These are phyloP conservation scores for Fusarium piperis DNA, from an alignment of 2,329 filamentous ascomycete genomes.

Conservation along the genomic window DNA sequence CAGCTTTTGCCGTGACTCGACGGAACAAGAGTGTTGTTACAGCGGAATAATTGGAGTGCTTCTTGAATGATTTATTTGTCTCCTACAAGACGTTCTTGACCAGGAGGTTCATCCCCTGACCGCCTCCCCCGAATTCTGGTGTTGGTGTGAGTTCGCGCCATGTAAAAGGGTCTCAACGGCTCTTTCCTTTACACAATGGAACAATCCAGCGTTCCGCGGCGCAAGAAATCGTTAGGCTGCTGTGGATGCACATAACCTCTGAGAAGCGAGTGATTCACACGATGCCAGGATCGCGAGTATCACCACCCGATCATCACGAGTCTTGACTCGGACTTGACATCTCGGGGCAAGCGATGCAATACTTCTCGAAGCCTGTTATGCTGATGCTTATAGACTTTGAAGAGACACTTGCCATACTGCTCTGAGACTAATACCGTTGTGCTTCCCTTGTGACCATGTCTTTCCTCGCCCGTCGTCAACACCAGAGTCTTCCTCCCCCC, in stretches of 20 bases:
- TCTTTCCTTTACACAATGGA: background rate
- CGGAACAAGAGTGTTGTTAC: background rate
- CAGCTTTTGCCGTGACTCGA: background rate
- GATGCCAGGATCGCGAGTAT: background rate
- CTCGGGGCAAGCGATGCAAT: background rate
- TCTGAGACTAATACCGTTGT: background rate
- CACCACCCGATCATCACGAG: background rate
- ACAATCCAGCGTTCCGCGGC: background rate
- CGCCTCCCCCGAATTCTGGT: background rate
- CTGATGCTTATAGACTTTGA: background rate
- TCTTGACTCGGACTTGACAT: too few relatives aligned
- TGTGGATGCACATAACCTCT: background rate
- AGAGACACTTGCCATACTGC: background rate
- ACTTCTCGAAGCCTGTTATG: background rate
- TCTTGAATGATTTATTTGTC: too few relatives aligned
- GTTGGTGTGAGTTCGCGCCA: background rate
- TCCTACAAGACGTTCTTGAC: background rate
- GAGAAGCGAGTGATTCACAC: background rate
- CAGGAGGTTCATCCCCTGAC: background rate
- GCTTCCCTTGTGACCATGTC: background rate
- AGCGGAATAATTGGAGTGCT: background rate
- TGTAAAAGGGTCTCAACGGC: background rate
- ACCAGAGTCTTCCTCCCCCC: background rate
- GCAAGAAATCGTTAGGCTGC: background rate
- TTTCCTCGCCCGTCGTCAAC: background rate